These are phyloP conservation scores for Tetratostichococcus sp. DNA, from an alignment of 139 green algal species.

Conservation along the genomic window DNA sequence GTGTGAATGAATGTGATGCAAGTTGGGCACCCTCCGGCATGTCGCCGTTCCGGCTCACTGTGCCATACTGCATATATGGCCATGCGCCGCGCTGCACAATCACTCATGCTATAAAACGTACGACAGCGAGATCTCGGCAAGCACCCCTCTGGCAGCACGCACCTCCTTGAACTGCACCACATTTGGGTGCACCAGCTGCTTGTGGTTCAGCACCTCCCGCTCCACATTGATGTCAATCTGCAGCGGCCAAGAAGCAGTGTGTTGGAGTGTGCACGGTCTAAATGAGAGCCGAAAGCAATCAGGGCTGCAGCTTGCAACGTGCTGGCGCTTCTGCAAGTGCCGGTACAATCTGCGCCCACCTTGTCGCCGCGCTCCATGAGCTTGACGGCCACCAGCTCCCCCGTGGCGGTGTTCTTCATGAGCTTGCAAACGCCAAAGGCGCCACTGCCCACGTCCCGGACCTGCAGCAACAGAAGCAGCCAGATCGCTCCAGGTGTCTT, in stretches of 20 bases:
- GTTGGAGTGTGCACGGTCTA: too few relatives aligned
- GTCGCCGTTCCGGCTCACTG: too few relatives aligned
- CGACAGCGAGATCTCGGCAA: not conserved
- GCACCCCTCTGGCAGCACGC: not conserved
- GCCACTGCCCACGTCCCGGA: slow-evolving; percentile 14
- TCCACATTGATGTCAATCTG: slow-evolving; percentile 15
- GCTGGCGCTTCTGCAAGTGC: too few relatives aligned
- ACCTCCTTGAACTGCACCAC: slow-evolving; percentile 16
- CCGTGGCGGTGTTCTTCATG: slow-evolving; percentile 11
- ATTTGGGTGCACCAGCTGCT: slow-evolving; percentile 11
- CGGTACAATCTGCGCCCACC: too few relatives aligned
- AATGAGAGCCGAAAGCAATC: too few relatives aligned
- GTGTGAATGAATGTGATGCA: too few relatives aligned
- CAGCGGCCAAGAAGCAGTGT: not conserved
- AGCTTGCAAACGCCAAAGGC: slow-evolving; percentile 14
- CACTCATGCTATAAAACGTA: too few relatives aligned
- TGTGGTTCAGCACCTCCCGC: slow-evolving; percentile 23
- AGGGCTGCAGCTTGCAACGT: too few relatives aligned
- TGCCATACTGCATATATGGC: too few relatives aligned
- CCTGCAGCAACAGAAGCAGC: slow-evolving; percentile 30
- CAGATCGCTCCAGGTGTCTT: too few relatives aligned
- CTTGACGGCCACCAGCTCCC: slow-evolving; percentile 29
- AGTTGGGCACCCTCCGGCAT: too few relatives aligned
- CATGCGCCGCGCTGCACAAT: too few relatives aligned
- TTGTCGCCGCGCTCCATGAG: slow-evolving; percentile 44